Evolutionary conservation across 2,329 filamentous ascomycete species (phyloP), one percentile per base, ranked within the genome.

Genomic region (Apiospora koreana): DNA sequence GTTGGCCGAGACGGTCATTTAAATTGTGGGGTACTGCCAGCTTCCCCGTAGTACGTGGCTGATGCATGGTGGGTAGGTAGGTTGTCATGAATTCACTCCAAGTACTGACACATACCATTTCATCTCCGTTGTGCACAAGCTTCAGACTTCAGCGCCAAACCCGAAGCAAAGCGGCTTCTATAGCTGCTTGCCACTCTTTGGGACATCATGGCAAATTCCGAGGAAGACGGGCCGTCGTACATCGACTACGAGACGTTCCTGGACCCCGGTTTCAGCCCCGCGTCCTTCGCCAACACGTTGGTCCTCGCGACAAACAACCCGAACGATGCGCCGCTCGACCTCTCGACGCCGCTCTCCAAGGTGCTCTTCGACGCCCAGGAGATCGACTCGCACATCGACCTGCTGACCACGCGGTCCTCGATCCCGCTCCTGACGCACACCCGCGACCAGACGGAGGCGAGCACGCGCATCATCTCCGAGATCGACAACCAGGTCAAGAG

Each of bases 351-450:
- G 2, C 88, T 99, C 65, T 97, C 95, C 6, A 91, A 94, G 69
- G 95, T 98, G 6, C 90, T 98, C 8, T 99, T 99, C 82, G 96
- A 99, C 81, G 92, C 96, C 3, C 96, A 98, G 79, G 96, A 98
- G 82, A 92, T 99, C 74, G 95, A 98, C 82, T 97, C 95, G 0
- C 94, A 97, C 79, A 97, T 99, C 73, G 94, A 99, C 80, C 88
- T 89, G 3, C 87, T 98, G 50, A 97, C 95, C 7, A 96, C 94
- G 2, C 91, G 93, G 73, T 93, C 92, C 38, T 94, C 96, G 2
- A 84, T 95, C 0, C 93, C 94, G 0, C 86, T 99, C 38, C 87
- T 99, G 25, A 85, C 90, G 41, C 88, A 98, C 80, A 97, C 95
- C 3, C 87, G 90, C 71, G 84, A 89, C 58, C 93, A 96, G 80